Evolutionary conservation across 106 monocot species (phyloP).

Genomic region (Platanthera guangdongensis): DNA sequence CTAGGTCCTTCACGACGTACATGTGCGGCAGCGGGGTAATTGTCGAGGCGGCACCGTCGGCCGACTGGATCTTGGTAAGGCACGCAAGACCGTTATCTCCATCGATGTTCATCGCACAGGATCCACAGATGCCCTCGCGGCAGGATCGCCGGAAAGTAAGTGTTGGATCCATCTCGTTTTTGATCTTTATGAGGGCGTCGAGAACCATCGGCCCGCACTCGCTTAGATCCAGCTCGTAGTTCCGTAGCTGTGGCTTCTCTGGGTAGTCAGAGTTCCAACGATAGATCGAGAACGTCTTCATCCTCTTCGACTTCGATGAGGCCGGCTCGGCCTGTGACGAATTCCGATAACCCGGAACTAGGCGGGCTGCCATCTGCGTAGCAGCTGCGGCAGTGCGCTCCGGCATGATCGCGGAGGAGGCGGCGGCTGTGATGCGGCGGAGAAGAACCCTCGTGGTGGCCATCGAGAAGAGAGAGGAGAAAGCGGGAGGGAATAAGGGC

Average conservation of each 20-base stretch:
- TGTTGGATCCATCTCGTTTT: constrained; percentile 80
- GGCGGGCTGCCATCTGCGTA: constrained; percentile 9
- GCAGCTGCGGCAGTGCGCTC: neutral
- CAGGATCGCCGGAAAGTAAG: constrained; percentile 71
- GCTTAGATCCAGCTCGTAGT: constrained; percentile 72
- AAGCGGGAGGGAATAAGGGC: neutral
- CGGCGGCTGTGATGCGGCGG: neutral
- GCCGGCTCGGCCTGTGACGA: constrained; percentile 24
- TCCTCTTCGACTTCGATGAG: constrained; percentile 5
- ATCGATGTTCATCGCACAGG: constrained; percentile 93
- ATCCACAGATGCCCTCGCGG: constrained; percentile 80
- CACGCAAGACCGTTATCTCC: constrained; percentile 89
- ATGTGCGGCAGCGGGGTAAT: constrained; percentile 92
- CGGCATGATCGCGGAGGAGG: neutral
- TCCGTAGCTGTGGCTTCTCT: constrained; percentile 45
- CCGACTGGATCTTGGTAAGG: constrained; percentile 58
- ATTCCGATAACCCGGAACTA: constrained; percentile 31
- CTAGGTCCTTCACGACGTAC: constrained; percentile 91
- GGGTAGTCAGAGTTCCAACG: constrained; percentile 77
- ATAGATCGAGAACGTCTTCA: constrained; percentile 86
- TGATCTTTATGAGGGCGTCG: constrained; percentile 90
- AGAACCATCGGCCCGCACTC: constrained; percentile 90
- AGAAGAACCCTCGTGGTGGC: neutral
- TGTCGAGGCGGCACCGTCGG: constrained; percentile 8
- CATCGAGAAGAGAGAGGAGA: neutral